Percentiles rank a stretch among this genome's conserved stretches.
These are phyloP conservation scores for Ogataea hybrid DNA, from an alignment of 1,139 yeast genomes.

Conservation along the genomic window DNA sequence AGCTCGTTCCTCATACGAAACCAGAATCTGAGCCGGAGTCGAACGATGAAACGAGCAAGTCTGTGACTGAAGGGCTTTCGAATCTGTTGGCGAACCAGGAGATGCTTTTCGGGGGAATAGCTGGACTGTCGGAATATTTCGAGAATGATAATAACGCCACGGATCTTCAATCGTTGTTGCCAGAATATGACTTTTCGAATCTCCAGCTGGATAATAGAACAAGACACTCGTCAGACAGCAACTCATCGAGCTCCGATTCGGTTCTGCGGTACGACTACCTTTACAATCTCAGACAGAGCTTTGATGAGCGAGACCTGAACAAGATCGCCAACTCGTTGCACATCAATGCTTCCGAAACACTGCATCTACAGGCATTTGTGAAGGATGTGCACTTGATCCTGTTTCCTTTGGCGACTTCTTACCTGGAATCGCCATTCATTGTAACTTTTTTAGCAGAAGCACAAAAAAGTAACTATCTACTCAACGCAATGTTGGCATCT, in stretches of 20 bases:
- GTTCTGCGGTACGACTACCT: constrained; percentile 21
- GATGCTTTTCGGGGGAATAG: constrained; percentile 23
- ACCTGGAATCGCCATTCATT: constrained; percentile 33
- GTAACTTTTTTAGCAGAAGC: constrained; percentile 49
- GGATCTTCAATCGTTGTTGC: constrained; percentile 10
- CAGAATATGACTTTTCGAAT: constrained; percentile 8
- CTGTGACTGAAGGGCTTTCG: constrained; percentile 18
- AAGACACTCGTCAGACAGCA: not conserved
- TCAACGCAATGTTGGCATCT: constrained; percentile 56
- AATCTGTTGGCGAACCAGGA: constrained; percentile 25
- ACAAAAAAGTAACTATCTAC: constrained; percentile 44
- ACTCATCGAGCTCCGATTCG: not conserved
- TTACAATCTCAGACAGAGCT: constrained; percentile 17
- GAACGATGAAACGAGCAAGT: not conserved
- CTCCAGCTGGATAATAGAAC: not conserved
- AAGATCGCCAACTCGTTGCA: constrained; percentile 19
- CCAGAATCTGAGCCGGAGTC: not conserved
- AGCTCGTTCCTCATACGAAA: not conserved
- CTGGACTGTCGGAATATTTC: constrained; percentile 19
- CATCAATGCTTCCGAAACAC: constrained; percentile 28
- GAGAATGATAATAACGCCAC: constrained; percentile 6
- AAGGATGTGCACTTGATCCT: constrained; percentile 35
- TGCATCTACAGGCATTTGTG: constrained; percentile 34
- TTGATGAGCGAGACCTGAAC: constrained; percentile 16
- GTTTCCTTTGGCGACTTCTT: constrained; percentile 33